Evolutionary conservation across 768 basidiomycete genomes (phyloP), one percentile per base, ranked within the genome.

Genomic region (Boletus barrowsii): DNA sequence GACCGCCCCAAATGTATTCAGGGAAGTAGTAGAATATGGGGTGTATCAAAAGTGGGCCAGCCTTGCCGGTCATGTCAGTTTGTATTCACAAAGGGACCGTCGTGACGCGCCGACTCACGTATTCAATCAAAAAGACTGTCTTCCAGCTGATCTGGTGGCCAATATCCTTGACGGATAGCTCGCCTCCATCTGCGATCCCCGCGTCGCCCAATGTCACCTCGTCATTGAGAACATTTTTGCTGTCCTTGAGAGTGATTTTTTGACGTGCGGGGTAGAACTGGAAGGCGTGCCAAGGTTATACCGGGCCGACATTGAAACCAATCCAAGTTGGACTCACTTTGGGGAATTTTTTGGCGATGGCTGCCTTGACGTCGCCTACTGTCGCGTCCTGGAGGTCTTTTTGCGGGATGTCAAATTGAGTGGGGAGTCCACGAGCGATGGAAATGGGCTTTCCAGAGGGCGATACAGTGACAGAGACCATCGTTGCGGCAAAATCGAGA

Each of bases 61-160:
- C 74, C 95, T 97, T 61, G 3, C 33, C 53, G 18, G 36, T 44
- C 20, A 13, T 18, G 42, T 62, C 30, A 55, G 55, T 49, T 54
- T 8, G 18, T 39, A 18, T 18, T 4, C 10, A 49, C 45, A 17
- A 42, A 36, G 24, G 32, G 47, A 35, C 36, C 20, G 30, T 11
- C 10, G 22, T 47, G 51, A 51, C 53, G 18, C 30, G 22, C 36
- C 22, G 10, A 70, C 93, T 65, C 73, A 95, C 95, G 65, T 98
- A 99, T 95, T 99, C 97, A 47, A 89, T 75, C 47, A 98, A 67
- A 70, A 93, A 98, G 17, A 98, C 92, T 0, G 88, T 89, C 63
- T 78, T 80, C 90, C 95, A 98, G 63, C 83, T 80, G 42, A 96
- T 75, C 70, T 99, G 97, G 8, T 87, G 81, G 0, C 97, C 97